These are phyloP conservation scores for Botrytis hyacinthi DNA, from an alignment of 2,329 filamentous ascomycete genomes.

Conservation along the genomic window DNA sequence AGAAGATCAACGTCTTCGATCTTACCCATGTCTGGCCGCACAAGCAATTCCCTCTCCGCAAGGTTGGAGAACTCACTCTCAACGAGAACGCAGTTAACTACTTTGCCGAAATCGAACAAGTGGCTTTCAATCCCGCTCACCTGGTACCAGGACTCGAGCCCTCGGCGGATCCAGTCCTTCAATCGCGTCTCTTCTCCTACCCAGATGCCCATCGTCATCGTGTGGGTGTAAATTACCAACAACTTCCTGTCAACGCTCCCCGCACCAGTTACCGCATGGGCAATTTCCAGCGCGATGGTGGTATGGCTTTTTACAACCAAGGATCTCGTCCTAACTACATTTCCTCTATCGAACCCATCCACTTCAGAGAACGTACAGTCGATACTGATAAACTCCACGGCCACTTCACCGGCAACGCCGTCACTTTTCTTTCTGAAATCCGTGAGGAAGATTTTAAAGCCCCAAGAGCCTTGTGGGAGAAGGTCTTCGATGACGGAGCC, in stretches of 20 bases:
- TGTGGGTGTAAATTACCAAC: conserved; percentile 57
- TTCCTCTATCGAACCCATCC: conserved; percentile 36
- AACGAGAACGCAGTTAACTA: conserved; percentile 55
- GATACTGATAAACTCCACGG: conserved; percentile 47
- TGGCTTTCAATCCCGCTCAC: conserved; percentile 64
- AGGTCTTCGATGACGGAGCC: conserved; percentile 46
- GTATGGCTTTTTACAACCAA: conserved; percentile 47
- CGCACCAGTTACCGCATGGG: conserved; percentile 25
- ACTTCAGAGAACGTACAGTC: conserved; percentile 40
- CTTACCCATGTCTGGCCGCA: conserved; percentile 55
- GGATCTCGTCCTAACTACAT: conserved; percentile 47
- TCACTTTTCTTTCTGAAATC: conserved; percentile 46
- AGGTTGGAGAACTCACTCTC: conserved; percentile 48
- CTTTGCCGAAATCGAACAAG: conserved; percentile 66
- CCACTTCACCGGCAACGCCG: conserved; percentile 48
- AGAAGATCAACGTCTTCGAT: conserved; percentile 51
- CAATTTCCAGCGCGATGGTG: conserved; percentile 42
- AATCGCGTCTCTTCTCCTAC: conserved; percentile 68
- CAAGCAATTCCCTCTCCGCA: conserved; percentile 46
- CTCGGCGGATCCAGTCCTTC: conserved; percentile 65
- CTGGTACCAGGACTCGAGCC: conserved; percentile 64
- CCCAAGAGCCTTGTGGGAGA: conserved; percentile 39
- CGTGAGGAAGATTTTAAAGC: conserved; percentile 38
- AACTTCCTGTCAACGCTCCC: conserved; percentile 47
- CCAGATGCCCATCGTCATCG: conserved; percentile 60